Base-by-base conservation (phyloP, 2,329 filamentous ascomycete genomes). In the Fusarium sp. region DNA sequence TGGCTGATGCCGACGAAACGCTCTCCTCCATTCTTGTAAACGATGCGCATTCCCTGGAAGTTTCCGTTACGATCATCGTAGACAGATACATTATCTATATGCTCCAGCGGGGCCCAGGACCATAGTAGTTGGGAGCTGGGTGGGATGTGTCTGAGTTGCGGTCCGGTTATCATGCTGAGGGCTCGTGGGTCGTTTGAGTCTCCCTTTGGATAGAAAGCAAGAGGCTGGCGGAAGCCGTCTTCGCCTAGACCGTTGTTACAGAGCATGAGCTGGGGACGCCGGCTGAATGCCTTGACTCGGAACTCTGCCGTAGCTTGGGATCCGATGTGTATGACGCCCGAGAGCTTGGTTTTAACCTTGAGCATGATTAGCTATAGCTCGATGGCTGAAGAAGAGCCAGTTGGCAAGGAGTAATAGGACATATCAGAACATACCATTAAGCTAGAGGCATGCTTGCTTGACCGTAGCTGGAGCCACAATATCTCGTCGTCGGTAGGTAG, bases 271-370 rank as follows among this genome's bases (percentile, higher is more conserved):
- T 23, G 30, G 4, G 51, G 50, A 13, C 13, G 7, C 5, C 19
- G 4, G 19, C 44, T 56, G 4, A 32, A 43, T 6, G 19, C 17
- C 1, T 4, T 7, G 20, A 10, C 19, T 15, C 3, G 14, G 3
- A 8, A 15, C n/a, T 14, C 4, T n/a, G 4, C 4, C 5, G 2
- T 15, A 6, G 4, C 7, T 6, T 37, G 43, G 7, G 11, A 7
- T 10, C 49, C 56, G 17, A 60, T 22, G 14, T 44, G 51, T 19
- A 60, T 17, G 9, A 60, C 20, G 14, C 51, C 44, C 4, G 44
- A 47, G 8, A 60, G 20, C 20, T 60, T 39, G 17, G 43, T 60
- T 27, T 35, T 8, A 15, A 59, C 25, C 50, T 59, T 40, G 11
- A 27, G 13, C 2, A 17, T 32, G 3, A 17, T 13, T 1, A 45